phyloP scores from a whole-genome alignment of 2,329 filamentous ascomycete species.

The Arachnomyces sp. region DNA sequence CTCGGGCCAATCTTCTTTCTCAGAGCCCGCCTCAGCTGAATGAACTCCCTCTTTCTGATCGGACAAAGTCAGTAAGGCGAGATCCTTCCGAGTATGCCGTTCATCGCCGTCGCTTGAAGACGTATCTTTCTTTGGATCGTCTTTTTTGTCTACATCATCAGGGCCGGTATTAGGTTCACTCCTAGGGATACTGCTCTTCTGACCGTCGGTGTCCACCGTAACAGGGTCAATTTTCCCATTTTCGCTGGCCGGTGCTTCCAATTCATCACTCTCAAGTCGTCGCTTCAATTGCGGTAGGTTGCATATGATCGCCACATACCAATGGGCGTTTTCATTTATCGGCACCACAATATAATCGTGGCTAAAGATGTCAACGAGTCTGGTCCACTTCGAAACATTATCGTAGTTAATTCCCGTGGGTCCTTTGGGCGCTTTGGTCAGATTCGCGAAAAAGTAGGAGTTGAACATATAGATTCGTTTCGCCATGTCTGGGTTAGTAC shows the following conservation, averaged over 20 bases:
- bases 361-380: conserved; percentile 71
- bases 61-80: not conserved
- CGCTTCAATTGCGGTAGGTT: conserved; percentile 63
- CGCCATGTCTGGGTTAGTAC: conserved; percentile 48
- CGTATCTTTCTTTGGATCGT: conserved; percentile 8
- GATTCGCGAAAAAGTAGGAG: conserved; percentile 78
- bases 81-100: not conserved
- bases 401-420: conserved; percentile 66
- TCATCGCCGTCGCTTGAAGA: conserved; percentile 2
- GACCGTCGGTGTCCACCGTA: too few relatives aligned
- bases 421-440: conserved; percentile 54
- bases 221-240: conserved; percentile 3
- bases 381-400: conserved; percentile 80
- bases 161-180: not conserved
- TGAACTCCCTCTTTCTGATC: too few relatives aligned
- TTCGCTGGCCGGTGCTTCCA: conserved; percentile 12
- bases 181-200: not conserved
- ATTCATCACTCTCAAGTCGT: conserved; percentile 9
- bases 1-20: conserved; percentile 5
- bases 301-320: conserved; percentile 94
- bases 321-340: conserved; percentile 79
- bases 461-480: conserved; percentile 80
- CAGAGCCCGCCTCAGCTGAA: conserved; percentile 5
- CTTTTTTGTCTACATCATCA: conserved; percentile 11
- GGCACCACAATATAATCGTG: conserved; percentile 89